Conservation (phyloP, 2,329 filamentous ascomycete species). For the Botrytis cinerea region DNA sequence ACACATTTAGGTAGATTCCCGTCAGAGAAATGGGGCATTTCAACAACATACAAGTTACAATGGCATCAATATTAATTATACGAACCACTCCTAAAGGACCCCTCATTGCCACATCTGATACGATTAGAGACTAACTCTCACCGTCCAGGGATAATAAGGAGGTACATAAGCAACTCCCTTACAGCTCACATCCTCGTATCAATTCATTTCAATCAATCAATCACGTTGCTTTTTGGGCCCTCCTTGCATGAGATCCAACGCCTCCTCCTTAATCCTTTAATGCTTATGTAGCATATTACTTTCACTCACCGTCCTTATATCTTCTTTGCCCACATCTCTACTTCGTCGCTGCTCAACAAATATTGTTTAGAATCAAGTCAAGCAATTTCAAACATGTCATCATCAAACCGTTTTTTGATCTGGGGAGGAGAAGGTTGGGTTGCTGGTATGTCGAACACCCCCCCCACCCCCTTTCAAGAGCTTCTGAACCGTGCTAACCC, state of each 20-base stretch:
- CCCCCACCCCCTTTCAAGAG: conserved; percentile 2
- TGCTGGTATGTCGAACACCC: conserved; percentile 19
- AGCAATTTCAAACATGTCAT: conserved; percentile 25
- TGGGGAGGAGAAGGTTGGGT: conserved; percentile 66
- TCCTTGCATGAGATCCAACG: conserved; percentile 23
- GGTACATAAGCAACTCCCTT: conserved; percentile 11
- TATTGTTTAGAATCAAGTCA: background rate
- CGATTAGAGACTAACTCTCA: background rate
- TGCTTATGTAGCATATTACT: conserved; percentile 9
- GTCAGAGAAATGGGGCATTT: background rate
- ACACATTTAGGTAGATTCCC: background rate
- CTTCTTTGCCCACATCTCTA: background rate
- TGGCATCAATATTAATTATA: background rate
- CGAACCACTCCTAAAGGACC: background rate
- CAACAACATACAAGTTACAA: background rate
- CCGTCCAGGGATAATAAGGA: conserved; percentile 12
- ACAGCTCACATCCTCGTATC: conserved; percentile 9
- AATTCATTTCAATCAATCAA: conserved; percentile 9
- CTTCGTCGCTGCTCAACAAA: background rate
- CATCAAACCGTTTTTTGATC: conserved; percentile 52
- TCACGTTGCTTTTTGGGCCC: conserved; percentile 1
- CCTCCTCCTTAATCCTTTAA: conserved; percentile 14
- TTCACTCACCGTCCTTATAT: conserved; percentile 20
- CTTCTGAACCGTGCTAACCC: conserved; percentile 20
- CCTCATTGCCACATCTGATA: conserved; percentile 12